Base-by-base conservation (phyloP, 345 rosid species). In the Anacardium occidentale region DNA sequence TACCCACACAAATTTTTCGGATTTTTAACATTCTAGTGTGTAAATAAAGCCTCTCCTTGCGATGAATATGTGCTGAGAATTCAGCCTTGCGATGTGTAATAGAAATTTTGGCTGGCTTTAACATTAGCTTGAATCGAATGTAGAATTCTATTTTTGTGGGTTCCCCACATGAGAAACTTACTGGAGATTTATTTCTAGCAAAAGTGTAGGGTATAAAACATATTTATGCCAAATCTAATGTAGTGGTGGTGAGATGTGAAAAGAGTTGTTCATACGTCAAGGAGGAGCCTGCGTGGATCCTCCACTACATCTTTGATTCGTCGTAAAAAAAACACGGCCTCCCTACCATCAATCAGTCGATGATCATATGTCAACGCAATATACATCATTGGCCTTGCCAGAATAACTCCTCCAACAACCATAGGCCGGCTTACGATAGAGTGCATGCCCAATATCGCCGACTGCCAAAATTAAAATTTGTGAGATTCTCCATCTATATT, bases 361-460 rank as follows among this genome's bases (percentile, higher is more conserved):
- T 91, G 97, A 77, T 88, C 93, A 68, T 91, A 91, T 12, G 95
- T 91, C 3, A 91, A 81, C 4, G 93, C 95, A 24, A 89, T 78
- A 84, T 88, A 91, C 97, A 91, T 91, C 94, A 91, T 88, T 6
- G 93, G 97, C 86, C 94, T 85, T 1, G 94, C 76, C 40, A 84
- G 66, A 0, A 91, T 55, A 18, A 77, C 78, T 37, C 92, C 91
- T 15, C 89, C 94, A 58, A 88, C 91, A 48, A 89, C 97, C 97
- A 89, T 88, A 4, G 94, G 94, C 29, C 94, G 97, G 77, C 64
- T 78, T 75, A 91, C 90, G 11, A 88, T 88, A 0, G 97, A 89
- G 82, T 91, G 97, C 94, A 91, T 91, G 17, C 97, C 97, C 70
- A 89, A 76, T 29, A 91, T 91, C 5, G 94, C 97, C 4, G 97